Evolutionary conservation across 441 rosid species (phyloP).

Genomic region (Erodium texanum): DNA sequence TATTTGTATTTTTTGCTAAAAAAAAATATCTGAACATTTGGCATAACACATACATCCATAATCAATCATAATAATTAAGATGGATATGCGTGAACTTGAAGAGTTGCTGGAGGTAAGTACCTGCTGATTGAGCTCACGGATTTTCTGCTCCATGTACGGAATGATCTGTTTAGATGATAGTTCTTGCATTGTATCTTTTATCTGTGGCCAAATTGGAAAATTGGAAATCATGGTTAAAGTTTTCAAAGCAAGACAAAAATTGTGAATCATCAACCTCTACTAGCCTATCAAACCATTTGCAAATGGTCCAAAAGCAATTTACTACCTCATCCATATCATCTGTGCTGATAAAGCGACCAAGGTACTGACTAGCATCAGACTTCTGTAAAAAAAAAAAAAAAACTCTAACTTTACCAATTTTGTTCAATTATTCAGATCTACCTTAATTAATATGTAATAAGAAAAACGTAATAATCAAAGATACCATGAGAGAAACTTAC

Average conservation of each 20-base stretch:
- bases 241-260: slow-evolving; percentile 22
- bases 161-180: slow-evolving; percentile 81
- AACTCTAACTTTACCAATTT: slow-evolving; percentile 18
- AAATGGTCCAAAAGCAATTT: slow-evolving; percentile 12
- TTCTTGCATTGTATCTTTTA: slow-evolving; percentile 85
- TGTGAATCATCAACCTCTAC: slow-evolving; percentile 13
- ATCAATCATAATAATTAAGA: not conserved
- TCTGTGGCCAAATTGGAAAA: slow-evolving; percentile 41
- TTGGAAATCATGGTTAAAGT: slow-evolving; percentile 11
- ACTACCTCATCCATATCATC: slow-evolving; percentile 77
- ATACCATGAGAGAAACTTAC: slow-evolving; percentile 43
- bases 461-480: slow-evolving; percentile 9
- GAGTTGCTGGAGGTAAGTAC: slow-evolving; percentile 27
- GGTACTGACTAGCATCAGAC: slow-evolving; percentile 37
- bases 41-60: not conserved
- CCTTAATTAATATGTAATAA: slow-evolving; percentile 13
- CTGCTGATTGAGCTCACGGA: slow-evolving; percentile 88
- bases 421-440: slow-evolving; percentile 13
- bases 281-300: slow-evolving; percentile 12
- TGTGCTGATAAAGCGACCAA: slow-evolving; percentile 65
- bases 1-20: not conserved
- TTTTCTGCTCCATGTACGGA: slow-evolving; percentile 97
- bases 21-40: not conserved
- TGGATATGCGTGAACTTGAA: not conserved
- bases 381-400: slow-evolving; percentile 46